These are phyloP conservation scores for Cymbidium sinense DNA, from an alignment of 106 monocot species.

Conservation along the genomic window DNA sequence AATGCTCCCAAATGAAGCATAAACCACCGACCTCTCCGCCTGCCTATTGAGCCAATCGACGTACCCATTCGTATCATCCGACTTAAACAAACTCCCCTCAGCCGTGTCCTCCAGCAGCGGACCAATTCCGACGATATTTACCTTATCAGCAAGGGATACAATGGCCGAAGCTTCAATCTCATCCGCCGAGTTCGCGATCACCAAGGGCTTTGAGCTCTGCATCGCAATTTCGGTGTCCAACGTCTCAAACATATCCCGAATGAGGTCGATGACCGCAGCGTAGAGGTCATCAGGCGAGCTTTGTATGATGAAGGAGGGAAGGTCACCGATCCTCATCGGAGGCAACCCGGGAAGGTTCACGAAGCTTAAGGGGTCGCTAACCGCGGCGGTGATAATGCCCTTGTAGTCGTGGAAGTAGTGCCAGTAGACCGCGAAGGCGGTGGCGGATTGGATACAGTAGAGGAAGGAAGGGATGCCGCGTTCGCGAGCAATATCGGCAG, in stretches of 20 bases:
- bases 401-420: constrained; percentile 42
- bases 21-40: constrained; percentile 35
- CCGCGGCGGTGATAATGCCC: constrained; percentile 4
- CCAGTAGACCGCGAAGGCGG: constrained; percentile 50
- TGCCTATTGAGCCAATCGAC: too few relatives aligned
- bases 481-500: constrained; percentile 17
- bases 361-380: neutral
- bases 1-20: constrained; percentile 47
- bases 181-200: constrained; percentile 30
- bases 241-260: neutral
- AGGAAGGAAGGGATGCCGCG: constrained; percentile 24
- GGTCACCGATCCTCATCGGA: constrained; percentile 20
- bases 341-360: constrained; percentile 25
- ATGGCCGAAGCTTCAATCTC: constrained; percentile 25
- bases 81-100: too few relatives aligned
- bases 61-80: too few relatives aligned
- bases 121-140: too few relatives aligned
- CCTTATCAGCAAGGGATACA: too few relatives aligned
- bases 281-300: neutral
- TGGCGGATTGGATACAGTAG: constrained; percentile 71
- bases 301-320: constrained; percentile 27
- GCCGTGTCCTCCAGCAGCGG: too few relatives aligned
- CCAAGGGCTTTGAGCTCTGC: neutral
- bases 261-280: neutral
- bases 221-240: neutral